Base-by-base conservation (phyloP, 2,329 filamentous ascomycete genomes). In the Zasmidium cellare region DNA sequence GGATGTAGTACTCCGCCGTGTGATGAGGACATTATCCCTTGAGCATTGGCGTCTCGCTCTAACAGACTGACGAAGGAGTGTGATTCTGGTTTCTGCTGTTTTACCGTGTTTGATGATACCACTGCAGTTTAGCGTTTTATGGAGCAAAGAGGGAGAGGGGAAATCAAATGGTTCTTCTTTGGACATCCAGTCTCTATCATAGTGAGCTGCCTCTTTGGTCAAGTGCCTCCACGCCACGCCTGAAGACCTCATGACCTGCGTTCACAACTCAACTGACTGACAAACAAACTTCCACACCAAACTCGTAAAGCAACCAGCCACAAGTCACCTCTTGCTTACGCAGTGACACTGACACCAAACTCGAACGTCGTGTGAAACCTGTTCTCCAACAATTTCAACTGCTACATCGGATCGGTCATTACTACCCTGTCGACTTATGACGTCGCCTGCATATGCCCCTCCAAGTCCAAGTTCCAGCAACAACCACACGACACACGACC, bases 61-160 rank as follows among this genome's bases (percentile, higher is more conserved):
- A 19, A 23, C 19, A 20, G 48, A 28, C 24, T 50, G 48, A 14
- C 35, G 7, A 16, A 50, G 3, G 28, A 35, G 16, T 23, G 19
- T 22, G 18, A 9, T 22, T 20, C n/a, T n/a, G n/a, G n/a, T n/a
- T 41, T 41, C 35, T 41, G 16, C 35, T 41, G 11, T 41, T n/a
- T n/a, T 41, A 41, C 31, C 31, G 20, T 46, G 57, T 51, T 51
- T 41, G 24, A 62, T 59, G 59, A 62, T 62, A 59, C 59, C 59
- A 62, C 51, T 56, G 53, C 51, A 59, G 56, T 18, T 14, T 41
- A 41, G 35, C 35, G 11, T 41, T 51, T 51, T 41, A 38, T 31
- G 56, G n/a, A 41, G 6, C 35, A 45, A 25, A 20, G 51, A 28
- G 3, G 20, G 24, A 19, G 54, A 51, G 38, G 24, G 47, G 11